Conservation (phyloP, 805 yeast species). For the Lachancea quebecensis region DNA sequence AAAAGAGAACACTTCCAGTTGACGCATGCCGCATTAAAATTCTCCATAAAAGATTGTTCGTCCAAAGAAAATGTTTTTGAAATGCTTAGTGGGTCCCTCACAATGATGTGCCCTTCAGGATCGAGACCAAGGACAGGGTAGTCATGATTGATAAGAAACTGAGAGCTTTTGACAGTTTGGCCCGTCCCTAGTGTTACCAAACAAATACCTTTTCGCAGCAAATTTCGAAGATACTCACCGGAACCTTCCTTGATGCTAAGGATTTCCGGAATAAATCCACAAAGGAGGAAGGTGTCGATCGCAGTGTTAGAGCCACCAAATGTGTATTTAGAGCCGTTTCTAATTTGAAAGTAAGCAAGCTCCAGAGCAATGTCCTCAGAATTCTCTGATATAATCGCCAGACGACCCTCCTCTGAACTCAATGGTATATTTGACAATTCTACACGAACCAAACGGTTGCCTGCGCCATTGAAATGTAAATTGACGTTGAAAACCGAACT, state of each 20-base stretch:
- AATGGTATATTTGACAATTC: constrained; percentile 19
- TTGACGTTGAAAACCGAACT: constrained; percentile 15
- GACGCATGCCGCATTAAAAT: constrained; percentile 45
- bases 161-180: constrained; percentile 20
- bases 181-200: constrained; percentile 69
- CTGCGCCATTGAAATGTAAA: constrained; percentile 26
- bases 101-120: constrained; percentile 15
- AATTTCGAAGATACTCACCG: constrained; percentile 19
- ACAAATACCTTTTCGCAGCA: constrained; percentile 23
- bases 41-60: constrained; percentile 1
- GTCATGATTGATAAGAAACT: constrained; percentile 57
- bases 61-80: background rate
- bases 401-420: constrained; percentile 7
- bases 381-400: constrained; percentile 14
- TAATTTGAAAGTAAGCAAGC: constrained; percentile 60
- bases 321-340: constrained; percentile 48
- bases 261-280: constrained; percentile 72
- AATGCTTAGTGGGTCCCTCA: constrained; percentile 38
- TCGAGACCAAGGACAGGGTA: constrained; percentile 48
- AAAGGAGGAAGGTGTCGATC: constrained; percentile 54
- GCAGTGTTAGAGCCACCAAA: constrained; percentile 73
- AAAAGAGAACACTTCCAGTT: constrained; percentile 51
- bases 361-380: constrained; percentile 43
- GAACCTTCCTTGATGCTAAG: constrained; percentile 31
- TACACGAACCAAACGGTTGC: constrained; percentile 20